These are phyloP conservation scores for Physcia stellaris DNA, from an alignment of 495 filamentous ascomycete genomes.

Conservation along the genomic window DNA sequence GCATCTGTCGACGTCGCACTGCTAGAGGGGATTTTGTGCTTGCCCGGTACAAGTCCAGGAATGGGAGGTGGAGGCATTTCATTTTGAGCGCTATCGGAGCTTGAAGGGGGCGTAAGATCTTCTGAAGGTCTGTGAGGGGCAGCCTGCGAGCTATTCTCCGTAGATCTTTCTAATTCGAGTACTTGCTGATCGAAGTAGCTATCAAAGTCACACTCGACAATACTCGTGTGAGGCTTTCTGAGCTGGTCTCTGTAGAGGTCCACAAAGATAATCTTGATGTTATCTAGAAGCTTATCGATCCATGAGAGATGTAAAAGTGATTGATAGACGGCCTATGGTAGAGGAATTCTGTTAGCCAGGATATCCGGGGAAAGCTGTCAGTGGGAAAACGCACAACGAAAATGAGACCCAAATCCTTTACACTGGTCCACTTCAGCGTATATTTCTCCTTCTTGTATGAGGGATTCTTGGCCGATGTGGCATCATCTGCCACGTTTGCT, in stretches of 20 bases:
- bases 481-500: slow-evolving; percentile 40
- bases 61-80: slow-evolving; percentile 38
- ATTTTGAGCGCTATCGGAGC: slow-evolving; percentile 19
- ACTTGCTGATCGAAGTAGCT: slow-evolving; percentile 91
- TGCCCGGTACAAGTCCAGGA: slow-evolving; percentile 22
- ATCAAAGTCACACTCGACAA: slow-evolving; percentile 68
- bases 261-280: slow-evolving; percentile 79
- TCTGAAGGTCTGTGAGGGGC: slow-evolving; percentile 12
- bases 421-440: slow-evolving; percentile 84
- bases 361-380: slow-evolving; percentile 12
- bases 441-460: slow-evolving; percentile 85
- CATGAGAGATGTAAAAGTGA: slow-evolving; percentile 88
- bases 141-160: slow-evolving; percentile 24
- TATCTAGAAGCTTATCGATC: slow-evolving; percentile 94
- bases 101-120: slow-evolving; percentile 24
- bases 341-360: too few relatives aligned
- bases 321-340: slow-evolving; percentile 78
- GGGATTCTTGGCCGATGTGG: slow-evolving; percentile 45
- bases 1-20: slow-evolving; percentile 38
- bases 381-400: slow-evolving; percentile 61
- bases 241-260: slow-evolving; percentile 80
- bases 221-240: slow-evolving; percentile 61
- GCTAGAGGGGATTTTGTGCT: slow-evolving; percentile 30
- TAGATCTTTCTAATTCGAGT: slow-evolving; percentile 59
- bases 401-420: slow-evolving; percentile 84